Evolutionary conservation across 768 basidiomycete genomes (phyloP), one percentile per base, ranked within the genome.

Genomic region (Suillus paluster): DNA sequence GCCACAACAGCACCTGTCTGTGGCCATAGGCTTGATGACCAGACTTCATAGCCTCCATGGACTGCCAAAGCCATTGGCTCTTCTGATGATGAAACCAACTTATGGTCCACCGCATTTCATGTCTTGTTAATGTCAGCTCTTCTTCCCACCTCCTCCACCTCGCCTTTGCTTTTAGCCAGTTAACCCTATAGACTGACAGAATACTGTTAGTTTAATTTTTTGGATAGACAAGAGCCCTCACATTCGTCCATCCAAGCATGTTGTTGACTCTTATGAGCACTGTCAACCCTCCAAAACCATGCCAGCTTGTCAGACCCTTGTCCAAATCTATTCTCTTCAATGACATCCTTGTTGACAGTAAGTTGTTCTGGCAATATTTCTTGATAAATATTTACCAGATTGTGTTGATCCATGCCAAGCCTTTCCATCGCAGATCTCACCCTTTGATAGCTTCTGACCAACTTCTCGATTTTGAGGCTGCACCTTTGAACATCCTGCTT

Each of bases 41-140:
- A 1, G 11, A 9, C 10, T 55, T 25, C 23, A 17, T 17, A 23
- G 50, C 39, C 14, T 45, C 10, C 39, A 41, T 9, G 1, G 21
- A 44, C 21, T 2, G 1, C 2, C 7, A 8, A 27, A 34, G 8
- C 54, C 60, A 61, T 55, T 56, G n/a, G 15, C 3, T 3, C 39
- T 56, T 30, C 33, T 56, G 27, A 27, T n/a, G 14, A n/a, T 57
- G 5, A 30, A 67, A 69, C 44, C 58, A 70, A 25, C 33, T 19
- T 21, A 61, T 21, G 0, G 65, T 62, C 70, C 67, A 71, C 7
- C 53, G 5, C 67, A 71, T 68, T 39, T 68, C 65, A 61, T 68
- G 57, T 54, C 30, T 44, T 9, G 66, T 39, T 30, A 66, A 33
- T 15, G 34, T 49, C 19, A 66, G 10, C 57, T 71, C 70, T 34